Evolutionary conservation across 2,329 filamentous ascomycete species (phyloP), one percentile per base, ranked within the genome.

Genomic region (Aspergillus sp.): DNA sequence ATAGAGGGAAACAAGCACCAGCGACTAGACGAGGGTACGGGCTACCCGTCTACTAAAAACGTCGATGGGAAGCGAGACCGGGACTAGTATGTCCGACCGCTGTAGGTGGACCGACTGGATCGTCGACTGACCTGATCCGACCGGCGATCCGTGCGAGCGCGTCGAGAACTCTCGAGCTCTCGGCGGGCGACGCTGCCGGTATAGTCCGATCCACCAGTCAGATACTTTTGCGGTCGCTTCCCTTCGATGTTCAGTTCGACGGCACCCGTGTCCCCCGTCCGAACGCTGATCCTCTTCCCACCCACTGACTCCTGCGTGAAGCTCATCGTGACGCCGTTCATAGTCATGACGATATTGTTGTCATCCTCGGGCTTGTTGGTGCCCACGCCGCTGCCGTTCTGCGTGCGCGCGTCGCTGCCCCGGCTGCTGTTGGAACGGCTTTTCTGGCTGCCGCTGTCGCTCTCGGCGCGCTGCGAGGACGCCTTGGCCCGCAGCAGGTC

Each of bases 391-490:
- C 75, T 73, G 26, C 69, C 73, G 32, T 64, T 69, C 39, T 70
- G 69, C n/a, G 72, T 75, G 6, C 71, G 69, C 31, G 68, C 64
- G 55, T 75, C 73, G 56, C 73, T 78, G 29, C 70, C 75, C 26
- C 74, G 75, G 64, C 76, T 78, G 66, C 76, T 77, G 62, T 71
- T 73, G 5, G 76, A 76, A 20, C 73, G 74, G 58, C 71, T 78
- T 56, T 77, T 77, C 54, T 76, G 74, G 55, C 75, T 78, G 26
- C 73, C 75, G 49, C 72, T 75, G 46, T 78, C 76, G 54, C 76
- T 78, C 36, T 69, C 71, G 6, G 69, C 59, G 46, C 73, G 69
- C 45, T 67, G 66, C 12, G 61, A 61, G 22, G 60, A 63, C 11
- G 65, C 61, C 54, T 76, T 77, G 50, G 65, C 62, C 36, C 73